Percentiles rank a stretch among this genome's conserved stretches.
Evolutionary conservation across 257 asterid genomes (phyloP).

Genomic region (Ophiorrhiza pumila): DNA sequence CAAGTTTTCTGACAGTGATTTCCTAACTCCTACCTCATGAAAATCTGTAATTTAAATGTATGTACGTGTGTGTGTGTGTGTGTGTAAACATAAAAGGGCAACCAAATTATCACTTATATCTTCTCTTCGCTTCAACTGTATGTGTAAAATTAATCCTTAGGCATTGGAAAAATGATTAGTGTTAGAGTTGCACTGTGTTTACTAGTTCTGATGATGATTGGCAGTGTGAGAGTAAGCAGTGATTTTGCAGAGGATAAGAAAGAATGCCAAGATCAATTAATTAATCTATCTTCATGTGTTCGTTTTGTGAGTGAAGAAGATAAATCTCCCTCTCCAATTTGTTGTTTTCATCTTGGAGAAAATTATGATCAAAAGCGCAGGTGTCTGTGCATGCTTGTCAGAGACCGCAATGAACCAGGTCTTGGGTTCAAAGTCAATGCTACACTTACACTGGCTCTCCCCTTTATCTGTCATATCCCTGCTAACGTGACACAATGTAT

Average conservation of each 20-base stretch:
- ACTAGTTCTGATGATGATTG: conserved; percentile 15
- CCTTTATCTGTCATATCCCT: conserved; percentile 25
- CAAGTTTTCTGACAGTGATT: conserved; percentile 14
- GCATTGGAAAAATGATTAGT: background rate
- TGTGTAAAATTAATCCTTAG: background rate
- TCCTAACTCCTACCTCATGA: background rate
- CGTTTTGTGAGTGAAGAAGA: conserved; percentile 32
- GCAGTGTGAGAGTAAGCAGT: conserved; percentile 14
- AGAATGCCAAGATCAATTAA: conserved; percentile 34
- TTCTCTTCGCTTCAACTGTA: background rate
- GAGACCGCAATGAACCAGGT: conserved; percentile 39
- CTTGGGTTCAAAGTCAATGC: conserved; percentile 45
- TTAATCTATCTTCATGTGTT: conserved; percentile 34
- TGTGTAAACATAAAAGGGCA: too few relatives aligned
- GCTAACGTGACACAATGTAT: conserved; percentile 29
- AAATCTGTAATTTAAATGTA: too few relatives aligned
- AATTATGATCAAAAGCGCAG: conserved; percentile 21
- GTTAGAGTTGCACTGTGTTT: background rate
- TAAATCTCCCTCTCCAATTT: conserved; percentile 30
- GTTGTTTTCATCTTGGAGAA: conserved; percentile 36
- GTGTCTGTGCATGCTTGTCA: conserved; percentile 42
- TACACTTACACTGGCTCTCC: conserved; percentile 41
- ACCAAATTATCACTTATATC: background rate
- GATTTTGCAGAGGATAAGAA: conserved; percentile 37
- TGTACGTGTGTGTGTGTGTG: background rate